Conservation (phyloP, 2,329 filamentous ascomycete genomes). For the Aspergillus melleus region DNA sequence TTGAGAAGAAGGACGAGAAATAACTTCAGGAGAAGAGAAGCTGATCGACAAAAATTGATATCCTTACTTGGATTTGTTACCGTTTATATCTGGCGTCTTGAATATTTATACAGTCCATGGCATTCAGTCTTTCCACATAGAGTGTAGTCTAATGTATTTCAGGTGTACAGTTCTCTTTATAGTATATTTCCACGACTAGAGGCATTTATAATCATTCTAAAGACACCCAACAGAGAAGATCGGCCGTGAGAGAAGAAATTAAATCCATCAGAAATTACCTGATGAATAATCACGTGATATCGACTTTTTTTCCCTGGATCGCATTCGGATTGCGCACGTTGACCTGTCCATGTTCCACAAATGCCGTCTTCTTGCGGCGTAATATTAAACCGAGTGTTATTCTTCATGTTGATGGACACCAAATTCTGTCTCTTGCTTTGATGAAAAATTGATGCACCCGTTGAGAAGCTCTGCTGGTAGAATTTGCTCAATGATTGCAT, state of each 20-base stretch:
- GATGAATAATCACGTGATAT: conserved; percentile 12
- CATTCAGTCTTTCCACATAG: conserved; percentile 11
- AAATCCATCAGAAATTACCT: not conserved
- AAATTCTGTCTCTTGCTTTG: not conserved
- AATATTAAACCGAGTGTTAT: not conserved
- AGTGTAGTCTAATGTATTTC: conserved; percentile 2
- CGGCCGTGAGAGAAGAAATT: not conserved
- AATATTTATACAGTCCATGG: conserved; percentile 12
- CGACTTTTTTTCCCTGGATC: conserved; percentile 7
- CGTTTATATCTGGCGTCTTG: conserved; percentile 20
- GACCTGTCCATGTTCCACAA: not conserved
- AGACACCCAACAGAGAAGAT: not conserved
- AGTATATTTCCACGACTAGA: not conserved
- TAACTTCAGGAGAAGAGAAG: conserved; percentile 24
- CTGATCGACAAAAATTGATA: conserved; percentile 25
- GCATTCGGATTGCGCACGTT: not conserved
- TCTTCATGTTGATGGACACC: not conserved
- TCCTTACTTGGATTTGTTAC: conserved; percentile 22
- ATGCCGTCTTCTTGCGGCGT: not conserved
- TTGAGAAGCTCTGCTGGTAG: not conserved
- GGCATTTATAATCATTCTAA: not conserved
- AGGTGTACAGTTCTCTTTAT: not conserved
- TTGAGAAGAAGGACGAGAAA: conserved; percentile 61
- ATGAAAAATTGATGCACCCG: not conserved
- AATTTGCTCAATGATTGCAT: not conserved